Conservation (phyloP, 306 rosid genomes). For the Prunus padus region DNA sequence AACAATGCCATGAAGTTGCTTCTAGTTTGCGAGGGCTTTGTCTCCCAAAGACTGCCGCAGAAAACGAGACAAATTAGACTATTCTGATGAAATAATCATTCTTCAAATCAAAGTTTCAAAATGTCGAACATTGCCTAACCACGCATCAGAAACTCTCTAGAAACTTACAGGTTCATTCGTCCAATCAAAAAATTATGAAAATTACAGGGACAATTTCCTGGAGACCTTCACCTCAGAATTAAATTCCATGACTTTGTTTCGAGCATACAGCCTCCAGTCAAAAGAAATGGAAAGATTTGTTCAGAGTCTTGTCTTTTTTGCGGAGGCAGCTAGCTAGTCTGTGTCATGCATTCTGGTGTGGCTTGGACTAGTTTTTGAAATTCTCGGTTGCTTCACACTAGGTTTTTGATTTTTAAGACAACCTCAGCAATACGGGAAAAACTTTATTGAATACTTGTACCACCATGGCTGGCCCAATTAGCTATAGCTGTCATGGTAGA, state of each 20-base stretch:
- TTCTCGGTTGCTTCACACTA: too few species aligned
- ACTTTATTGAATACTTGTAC: background rate
- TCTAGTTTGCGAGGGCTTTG: background rate
- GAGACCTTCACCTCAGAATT: background rate
- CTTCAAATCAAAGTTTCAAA: background rate
- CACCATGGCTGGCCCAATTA: background rate
- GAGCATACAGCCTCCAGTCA: background rate
- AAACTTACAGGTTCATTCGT: background rate
- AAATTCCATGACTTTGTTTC: background rate
- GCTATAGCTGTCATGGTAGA: background rate
- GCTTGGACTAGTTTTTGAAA: background rate
- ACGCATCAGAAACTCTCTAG: background rate
- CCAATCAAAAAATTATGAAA: background rate
- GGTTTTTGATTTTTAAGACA: too few species aligned
- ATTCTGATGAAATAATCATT: background rate
- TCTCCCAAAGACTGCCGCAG: background rate
- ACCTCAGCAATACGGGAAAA: too few species aligned
- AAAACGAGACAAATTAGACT: background rate
- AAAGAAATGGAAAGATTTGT: background rate
- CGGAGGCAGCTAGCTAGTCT: too few species aligned
- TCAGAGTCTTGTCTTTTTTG: background rate
- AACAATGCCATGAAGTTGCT: slow-evolving; percentile 12
- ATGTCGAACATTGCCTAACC: background rate
- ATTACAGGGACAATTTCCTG: background rate
- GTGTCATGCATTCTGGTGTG: background rate